Conservation (phyloP, 345 rosid genomes). For the Cardiospermum halicacabum region DNA sequence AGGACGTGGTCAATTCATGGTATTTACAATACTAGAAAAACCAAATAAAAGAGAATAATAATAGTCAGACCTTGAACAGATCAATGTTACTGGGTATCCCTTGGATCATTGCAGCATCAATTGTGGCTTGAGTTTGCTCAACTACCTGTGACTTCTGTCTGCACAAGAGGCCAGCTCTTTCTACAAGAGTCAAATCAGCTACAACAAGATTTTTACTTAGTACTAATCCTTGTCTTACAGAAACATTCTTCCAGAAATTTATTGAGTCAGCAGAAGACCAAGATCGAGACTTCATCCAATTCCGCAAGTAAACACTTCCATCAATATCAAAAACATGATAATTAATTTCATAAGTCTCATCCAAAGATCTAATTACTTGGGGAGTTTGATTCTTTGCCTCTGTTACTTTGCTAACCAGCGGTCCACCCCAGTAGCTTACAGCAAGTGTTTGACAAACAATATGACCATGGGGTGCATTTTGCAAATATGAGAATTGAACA, state of each 20-base stretch:
- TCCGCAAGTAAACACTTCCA: constrained; percentile 83
- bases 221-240: constrained; percentile 52
- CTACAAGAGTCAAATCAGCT: constrained; percentile 63
- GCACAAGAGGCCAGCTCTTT: constrained; percentile 72
- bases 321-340: constrained; percentile 68
- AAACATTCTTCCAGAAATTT: constrained; percentile 69
- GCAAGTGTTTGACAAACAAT: constrained; percentile 81
- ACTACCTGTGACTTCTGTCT: constrained; percentile 57
- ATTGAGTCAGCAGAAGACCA: constrained; percentile 74
- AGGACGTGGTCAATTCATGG: not conserved
- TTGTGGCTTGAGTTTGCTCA: constrained; percentile 91
- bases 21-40: constrained; percentile 2
- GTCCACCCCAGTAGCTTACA: constrained; percentile 87
- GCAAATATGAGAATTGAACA: constrained; percentile 81
- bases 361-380: constrained; percentile 29
- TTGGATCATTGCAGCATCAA: constrained; percentile 84
- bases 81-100: constrained; percentile 97
- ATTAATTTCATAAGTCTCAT: constrained; percentile 39
- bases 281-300: constrained; percentile 89
- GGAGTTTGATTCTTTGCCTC: constrained; percentile 34
- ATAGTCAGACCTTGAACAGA: constrained; percentile 67
- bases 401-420: constrained; percentile 47
- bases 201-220: constrained; percentile 81
- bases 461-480: constrained; percentile 67
- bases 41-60: not conserved